A percentile compares a stretch with the other conserved stretches of the same genome.
These are phyloP conservation scores for Niebla homalea DNA, from an alignment of 495 filamentous ascomycete genomes.

Conservation along the genomic window DNA sequence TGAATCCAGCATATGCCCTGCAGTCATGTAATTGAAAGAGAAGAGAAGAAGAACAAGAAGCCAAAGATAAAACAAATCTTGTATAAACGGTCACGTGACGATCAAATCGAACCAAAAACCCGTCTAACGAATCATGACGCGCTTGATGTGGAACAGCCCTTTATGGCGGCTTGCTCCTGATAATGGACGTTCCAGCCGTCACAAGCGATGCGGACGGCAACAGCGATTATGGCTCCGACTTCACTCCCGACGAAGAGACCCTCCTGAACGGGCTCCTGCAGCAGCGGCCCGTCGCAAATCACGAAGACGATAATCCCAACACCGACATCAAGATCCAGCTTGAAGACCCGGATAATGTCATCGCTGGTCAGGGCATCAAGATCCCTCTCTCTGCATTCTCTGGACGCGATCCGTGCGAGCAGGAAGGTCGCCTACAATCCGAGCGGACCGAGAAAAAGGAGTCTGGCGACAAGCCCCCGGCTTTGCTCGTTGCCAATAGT, in stretches of 20 bases:
- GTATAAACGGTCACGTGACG: too few species aligned
- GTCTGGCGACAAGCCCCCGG: neutral
- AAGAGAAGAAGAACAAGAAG: too few species aligned
- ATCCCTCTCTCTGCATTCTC: slow-evolving; percentile 1
- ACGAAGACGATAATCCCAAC: slow-evolving; percentile 1
- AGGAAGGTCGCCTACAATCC: slow-evolving; percentile 23
- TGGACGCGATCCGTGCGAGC: slow-evolving; percentile 16
- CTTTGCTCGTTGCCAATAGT: slow-evolving; percentile 20
- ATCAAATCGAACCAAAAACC: too few species aligned
- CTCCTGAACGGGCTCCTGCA: slow-evolving; percentile 34
- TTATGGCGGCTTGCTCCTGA: too few species aligned
- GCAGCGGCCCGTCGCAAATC: slow-evolving; percentile 16
- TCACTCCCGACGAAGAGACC: slow-evolving; percentile 48
- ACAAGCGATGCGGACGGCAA: slow-evolving; percentile 18
- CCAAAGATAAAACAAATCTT: too few species aligned
- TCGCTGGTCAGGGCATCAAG: slow-evolving; percentile 10
- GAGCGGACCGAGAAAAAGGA: neutral
- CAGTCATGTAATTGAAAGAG: too few species aligned
- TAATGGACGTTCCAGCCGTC: too few species aligned
- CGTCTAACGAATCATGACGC: too few species aligned
- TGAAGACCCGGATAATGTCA: neutral
- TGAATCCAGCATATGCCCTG: too few species aligned
- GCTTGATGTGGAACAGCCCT: too few species aligned
- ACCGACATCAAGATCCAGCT: slow-evolving; percentile 2
- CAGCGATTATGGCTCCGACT: slow-evolving; percentile 63